Evolutionary conservation across 768 basidiomycete genomes (phyloP).

Genomic region (Suillus bovinus): DNA sequence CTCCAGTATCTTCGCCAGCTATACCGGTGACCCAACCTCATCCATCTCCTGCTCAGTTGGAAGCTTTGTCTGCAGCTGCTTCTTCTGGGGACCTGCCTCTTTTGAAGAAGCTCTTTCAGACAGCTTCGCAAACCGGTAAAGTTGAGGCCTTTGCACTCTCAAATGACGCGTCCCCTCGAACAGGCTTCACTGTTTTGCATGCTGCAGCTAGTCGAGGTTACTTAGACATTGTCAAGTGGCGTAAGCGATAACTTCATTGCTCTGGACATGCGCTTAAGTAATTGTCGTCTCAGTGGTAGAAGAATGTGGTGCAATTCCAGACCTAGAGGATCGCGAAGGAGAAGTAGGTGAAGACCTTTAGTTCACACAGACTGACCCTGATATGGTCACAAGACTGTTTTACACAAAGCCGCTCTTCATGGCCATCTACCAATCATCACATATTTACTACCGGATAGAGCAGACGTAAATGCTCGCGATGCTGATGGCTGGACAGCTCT

Average conservation of each 20-base stretch:
- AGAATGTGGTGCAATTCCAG: constrained; percentile 83
- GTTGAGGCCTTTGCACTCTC: constrained; percentile 75
- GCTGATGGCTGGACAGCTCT: constrained; percentile 90
- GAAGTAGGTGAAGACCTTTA: constrained; percentile 51
- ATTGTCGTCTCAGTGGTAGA: constrained; percentile 57
- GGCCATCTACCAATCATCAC: constrained; percentile 71
- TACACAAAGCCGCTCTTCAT: constrained; percentile 84
- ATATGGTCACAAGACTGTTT: constrained; percentile 59
- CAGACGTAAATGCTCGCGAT: constrained; percentile 79
- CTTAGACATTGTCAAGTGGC: constrained; percentile 73
- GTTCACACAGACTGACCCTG: constrained; percentile 9
- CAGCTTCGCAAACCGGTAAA: constrained; percentile 55
- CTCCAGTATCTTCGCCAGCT: constrained; percentile 9
- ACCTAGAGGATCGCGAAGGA: constrained; percentile 88
- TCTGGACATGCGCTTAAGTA: constrained; percentile 1
- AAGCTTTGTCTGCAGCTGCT: constrained; percentile 77
- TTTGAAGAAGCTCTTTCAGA: constrained; percentile 69
- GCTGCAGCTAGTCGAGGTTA: constrained; percentile 81
- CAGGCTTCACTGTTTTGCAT: constrained; percentile 80
- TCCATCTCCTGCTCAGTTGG: constrained; percentile 78
- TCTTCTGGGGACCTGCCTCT: constrained; percentile 73
- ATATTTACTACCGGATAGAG: constrained; percentile 61
- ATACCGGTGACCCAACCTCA: constrained; percentile 33
- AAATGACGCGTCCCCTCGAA: constrained; percentile 79
- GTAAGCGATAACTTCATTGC: constrained; percentile 46